Conservation (phyloP, 192 early-diverging fungal species). For the Phlyctochytrium bullatum region DNA sequence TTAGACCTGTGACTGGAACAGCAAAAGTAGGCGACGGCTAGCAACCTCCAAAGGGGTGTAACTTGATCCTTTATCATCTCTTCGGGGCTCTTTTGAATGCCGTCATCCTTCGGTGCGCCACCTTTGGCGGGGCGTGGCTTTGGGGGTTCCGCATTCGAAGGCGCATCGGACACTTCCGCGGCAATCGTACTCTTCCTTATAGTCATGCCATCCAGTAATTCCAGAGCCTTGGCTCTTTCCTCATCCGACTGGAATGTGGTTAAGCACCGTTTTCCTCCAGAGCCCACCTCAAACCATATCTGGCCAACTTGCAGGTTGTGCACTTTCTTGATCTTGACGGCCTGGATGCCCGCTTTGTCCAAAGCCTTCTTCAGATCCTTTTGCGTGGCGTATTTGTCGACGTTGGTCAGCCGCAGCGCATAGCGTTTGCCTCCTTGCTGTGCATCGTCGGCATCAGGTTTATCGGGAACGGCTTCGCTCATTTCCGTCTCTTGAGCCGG, state of each 20-base stretch:
- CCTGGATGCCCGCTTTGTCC: conserved; percentile 1
- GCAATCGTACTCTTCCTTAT: conserved; percentile 27
- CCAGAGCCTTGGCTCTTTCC: conserved; percentile 25
- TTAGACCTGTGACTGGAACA: neutral
- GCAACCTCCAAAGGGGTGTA: conserved; percentile 63
- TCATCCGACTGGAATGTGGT: conserved; percentile 30
- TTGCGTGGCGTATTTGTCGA: conserved; percentile 10
- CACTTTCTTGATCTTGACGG: conserved; percentile 24
- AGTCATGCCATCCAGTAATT: conserved; percentile 19
- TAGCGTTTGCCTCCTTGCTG: conserved; percentile 5
- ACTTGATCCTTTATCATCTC: conserved; percentile 70
- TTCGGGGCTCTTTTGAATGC: conserved; percentile 33
- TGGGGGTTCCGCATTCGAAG: conserved; percentile 10
- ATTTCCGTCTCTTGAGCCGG: neutral
- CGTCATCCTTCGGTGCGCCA: conserved; percentile 11
- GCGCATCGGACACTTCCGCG: neutral
- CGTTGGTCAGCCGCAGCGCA: conserved; percentile 9
- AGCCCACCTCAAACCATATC: conserved; percentile 7
- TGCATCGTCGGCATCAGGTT: neutral
- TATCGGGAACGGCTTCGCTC: neutral
- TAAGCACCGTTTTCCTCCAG: neutral
- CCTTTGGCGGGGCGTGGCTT: neutral
- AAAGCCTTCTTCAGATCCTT: conserved; percentile 23
- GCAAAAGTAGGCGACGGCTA: conserved; percentile 6
- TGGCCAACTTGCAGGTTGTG: conserved; percentile 5